Evolutionary conservation across 176 grass and related monocot species (phyloP).

Genomic region (Alopecurus myosuroides): DNA sequence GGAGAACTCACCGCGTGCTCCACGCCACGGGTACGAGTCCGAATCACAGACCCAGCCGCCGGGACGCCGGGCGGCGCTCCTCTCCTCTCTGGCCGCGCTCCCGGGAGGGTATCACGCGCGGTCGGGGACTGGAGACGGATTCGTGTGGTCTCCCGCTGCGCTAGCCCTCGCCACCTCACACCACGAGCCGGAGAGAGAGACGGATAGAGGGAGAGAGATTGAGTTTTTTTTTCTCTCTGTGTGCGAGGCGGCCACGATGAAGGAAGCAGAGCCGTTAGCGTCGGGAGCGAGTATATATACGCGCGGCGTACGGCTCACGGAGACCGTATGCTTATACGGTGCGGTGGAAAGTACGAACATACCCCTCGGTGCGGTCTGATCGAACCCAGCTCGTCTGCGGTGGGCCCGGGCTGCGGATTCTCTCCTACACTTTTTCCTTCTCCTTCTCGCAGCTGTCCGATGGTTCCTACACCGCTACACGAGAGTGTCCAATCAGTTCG

Average conservation of each 20-base stretch:
- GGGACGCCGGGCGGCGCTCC: not conserved
- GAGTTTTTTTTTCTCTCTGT: not conserved
- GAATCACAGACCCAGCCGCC: not conserved
- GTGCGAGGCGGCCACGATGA: not conserved
- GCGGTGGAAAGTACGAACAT: fast-evolving
- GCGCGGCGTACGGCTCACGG: not conserved
- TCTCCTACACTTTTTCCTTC: not conserved
- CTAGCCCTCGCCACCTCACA: not conserved
- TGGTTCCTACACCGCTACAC: not conserved
- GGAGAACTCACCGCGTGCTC: conserved; percentile 13
- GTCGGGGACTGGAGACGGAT: conserved; percentile 17
- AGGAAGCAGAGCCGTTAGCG: conserved; percentile 13
- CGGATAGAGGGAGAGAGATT: not conserved
- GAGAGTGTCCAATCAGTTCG: not conserved
- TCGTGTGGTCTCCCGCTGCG: not conserved
- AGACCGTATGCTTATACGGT: not conserved
- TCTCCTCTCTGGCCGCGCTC: not conserved
- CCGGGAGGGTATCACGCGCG: not conserved
- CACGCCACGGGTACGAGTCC: not conserved
- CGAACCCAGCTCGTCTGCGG: not conserved
- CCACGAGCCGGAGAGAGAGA: not conserved
- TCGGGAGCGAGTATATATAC: not conserved
- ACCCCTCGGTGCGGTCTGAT: not conserved
- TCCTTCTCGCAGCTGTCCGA: not conserved
- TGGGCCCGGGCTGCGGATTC: not conserved